Evolutionary conservation across 2,329 filamentous ascomycete species (phyloP), one percentile per base, ranked within the genome.

Genomic region (Chalaropsis ovoidea): DNA sequence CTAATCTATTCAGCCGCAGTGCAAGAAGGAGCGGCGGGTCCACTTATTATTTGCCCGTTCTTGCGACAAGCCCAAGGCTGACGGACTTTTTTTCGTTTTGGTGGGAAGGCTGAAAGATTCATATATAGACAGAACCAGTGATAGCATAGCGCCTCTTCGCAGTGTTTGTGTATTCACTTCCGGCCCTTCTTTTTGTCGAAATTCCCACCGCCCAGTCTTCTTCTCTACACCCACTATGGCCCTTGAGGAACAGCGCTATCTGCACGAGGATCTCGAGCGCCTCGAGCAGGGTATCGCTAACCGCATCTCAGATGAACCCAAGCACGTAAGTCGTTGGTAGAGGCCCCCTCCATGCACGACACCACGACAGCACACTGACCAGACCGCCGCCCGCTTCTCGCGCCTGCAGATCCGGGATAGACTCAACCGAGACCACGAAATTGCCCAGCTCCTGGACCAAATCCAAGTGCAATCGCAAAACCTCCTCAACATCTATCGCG

Each of bases 191-290:
- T 22, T 24, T n/a, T 45, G 47, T n/a, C 45, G n/a, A 31, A 31
- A 31, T 31, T 6, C 31, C 31, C 31, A 31, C 31, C 31, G 2
- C 31, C 2, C 31, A 3, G 31, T 31, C 35, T 35, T 13, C 11
- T 27, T 24, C 15, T 35, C 15, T 62, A 43, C 15, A 41, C 54
- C 70, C 39, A 56, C 56, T 6, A 86, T 96, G 91, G 79, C 95
- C 70, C 78, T 96, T 69, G 95, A 99, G 80, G 92, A 97, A 71
- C 88, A 97, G 77, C 85, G 94, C 71, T 91, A 90, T 72, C 84
- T 96, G 71, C 92, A 96, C 72, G 94, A 99, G 83, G 94, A 99
- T 77, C 79, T 99, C 62, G 94, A 99, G 81, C 87, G 94, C 69
- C 83, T 99, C 67, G 94, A 99, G 77, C 90, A 96, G 75, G 94